phyloP scores from a whole-genome alignment of 345 rosid species.

The Populus deltoides region DNA sequence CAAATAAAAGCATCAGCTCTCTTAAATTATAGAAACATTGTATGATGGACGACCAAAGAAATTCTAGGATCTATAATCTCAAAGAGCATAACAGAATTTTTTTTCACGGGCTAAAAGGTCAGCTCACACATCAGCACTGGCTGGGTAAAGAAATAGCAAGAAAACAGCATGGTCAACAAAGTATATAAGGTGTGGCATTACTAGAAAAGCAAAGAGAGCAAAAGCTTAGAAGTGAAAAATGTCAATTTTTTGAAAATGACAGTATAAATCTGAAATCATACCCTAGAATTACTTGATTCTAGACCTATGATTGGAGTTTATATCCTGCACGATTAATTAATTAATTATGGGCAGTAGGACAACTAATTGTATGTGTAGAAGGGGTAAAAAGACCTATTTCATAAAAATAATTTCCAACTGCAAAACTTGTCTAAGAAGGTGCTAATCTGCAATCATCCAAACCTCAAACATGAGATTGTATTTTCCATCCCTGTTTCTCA shows the following conservation, averaged over 20 bases:
- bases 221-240: not conserved
- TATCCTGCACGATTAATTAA: not conserved
- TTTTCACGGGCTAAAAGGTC: too few species aligned
- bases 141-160: not conserved
- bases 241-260: not conserved
- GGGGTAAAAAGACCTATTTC: not conserved
- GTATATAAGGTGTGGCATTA: not conserved
- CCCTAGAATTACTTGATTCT: not conserved
- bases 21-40: not conserved
- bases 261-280: not conserved
- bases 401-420: not conserved
- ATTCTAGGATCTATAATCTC: not conserved
- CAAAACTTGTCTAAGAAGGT: too few species aligned
- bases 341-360: not conserved
- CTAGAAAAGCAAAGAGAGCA: not conserved
- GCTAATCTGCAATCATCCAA: conserved; percentile 24
- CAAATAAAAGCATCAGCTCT: not conserved
- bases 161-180: not conserved
- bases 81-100: too few species aligned
- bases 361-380: not conserved
- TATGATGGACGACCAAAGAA: not conserved
- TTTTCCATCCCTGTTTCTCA: conserved; percentile 98
- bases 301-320: not conserved
- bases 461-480: conserved; percentile 99
- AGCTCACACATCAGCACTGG: not conserved